A percentile compares a stretch with the other conserved stretches of the same genome.
phyloP scores from a whole-genome alignment of 805 yeast genomes.

The Lipomyces chichibuensis region DNA sequence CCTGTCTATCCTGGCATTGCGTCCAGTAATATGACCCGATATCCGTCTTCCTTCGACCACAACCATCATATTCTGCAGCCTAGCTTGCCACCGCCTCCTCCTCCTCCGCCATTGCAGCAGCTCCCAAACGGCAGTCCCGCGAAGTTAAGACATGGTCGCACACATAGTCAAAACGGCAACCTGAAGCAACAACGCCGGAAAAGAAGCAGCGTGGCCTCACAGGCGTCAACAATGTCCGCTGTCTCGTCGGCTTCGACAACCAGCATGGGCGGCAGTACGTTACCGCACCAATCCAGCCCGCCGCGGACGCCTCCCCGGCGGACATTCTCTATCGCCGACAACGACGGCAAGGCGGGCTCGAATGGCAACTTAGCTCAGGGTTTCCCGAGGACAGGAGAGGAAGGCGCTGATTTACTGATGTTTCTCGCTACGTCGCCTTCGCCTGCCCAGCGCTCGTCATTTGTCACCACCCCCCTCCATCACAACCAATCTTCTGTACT shows the following conservation, averaged over 20 bases:
- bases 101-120: slow-evolving; percentile 11
- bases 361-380: not conserved
- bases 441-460: slow-evolving; percentile 49
- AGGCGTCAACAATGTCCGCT: slow-evolving; percentile 27
- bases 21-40: slow-evolving; percentile 3
- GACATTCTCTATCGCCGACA: not conserved
- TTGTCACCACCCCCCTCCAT: slow-evolving; percentile 16
- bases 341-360: not conserved
- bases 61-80: not conserved
- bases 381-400: slow-evolving; percentile 45
- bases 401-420: slow-evolving; percentile 82
- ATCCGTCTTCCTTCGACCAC: not conserved
- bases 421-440: slow-evolving; percentile 84
- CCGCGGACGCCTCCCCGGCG: slow-evolving; percentile 34
- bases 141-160: slow-evolving; percentile 9
- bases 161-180: slow-evolving; percentile 9
- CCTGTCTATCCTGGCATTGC: slow-evolving; percentile 33
- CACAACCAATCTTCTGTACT: slow-evolving; percentile 28
- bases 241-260: slow-evolving; percentile 8
- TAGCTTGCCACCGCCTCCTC: not conserved
- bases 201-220: slow-evolving; percentile 31
- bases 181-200: slow-evolving; percentile 20
- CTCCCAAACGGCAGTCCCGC: slow-evolving; percentile 17
- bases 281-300: slow-evolving; percentile 11
- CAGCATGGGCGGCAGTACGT: not conserved